Percentiles rank a stretch among this genome's conserved stretches.
Conservation (phyloP, 2,329 filamentous ascomycete genomes). For the Microsporum ferrugineum region DNA sequence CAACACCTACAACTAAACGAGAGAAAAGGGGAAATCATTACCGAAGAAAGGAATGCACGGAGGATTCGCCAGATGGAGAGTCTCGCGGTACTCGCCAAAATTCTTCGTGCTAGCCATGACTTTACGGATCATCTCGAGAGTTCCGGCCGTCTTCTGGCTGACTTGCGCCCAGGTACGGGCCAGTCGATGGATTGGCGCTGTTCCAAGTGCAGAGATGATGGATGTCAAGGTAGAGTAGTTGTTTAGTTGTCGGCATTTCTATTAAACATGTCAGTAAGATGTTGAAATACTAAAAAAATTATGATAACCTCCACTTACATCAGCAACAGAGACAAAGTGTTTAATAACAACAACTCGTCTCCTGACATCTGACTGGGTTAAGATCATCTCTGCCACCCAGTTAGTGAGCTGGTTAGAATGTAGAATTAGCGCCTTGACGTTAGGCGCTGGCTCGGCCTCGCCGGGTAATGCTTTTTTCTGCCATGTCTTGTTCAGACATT, state of each 20-base stretch:
- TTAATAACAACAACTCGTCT: constrained; percentile 96
- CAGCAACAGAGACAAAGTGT: constrained; percentile 91
- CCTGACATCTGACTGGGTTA: constrained; percentile 87
- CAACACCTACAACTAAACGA: constrained; percentile 10
- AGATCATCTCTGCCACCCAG: constrained; percentile 98
- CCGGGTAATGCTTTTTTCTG: constrained; percentile 76
- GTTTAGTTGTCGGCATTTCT: constrained; percentile 90
- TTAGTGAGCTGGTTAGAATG: constrained; percentile 99
- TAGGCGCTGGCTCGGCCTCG: constrained; percentile 63
- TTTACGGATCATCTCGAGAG: constrained; percentile 80
- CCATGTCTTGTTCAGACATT: constrained; percentile 98
- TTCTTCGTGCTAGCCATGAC: constrained; percentile 98
- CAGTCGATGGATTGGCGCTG: constrained; percentile 85
- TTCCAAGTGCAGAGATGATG: constrained; percentile 90
- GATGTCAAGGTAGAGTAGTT: constrained; percentile 97
- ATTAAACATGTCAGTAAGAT: background rate
- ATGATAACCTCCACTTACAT: constrained; percentile 45
- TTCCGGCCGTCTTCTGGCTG: constrained; percentile 66
- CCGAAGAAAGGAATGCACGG: constrained; percentile 98
- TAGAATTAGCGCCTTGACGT: constrained; percentile 90
- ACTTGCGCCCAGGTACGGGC: constrained; percentile 92
- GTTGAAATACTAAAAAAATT: background rate
- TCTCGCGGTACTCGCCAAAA: constrained; percentile 91
- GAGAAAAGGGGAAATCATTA: constrained; percentile 29
- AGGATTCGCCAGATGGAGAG: constrained; percentile 81